Evolutionary conservation across 139 green algal genomes (phyloP).

Genomic region (Pedinophyceae sp.): DNA sequence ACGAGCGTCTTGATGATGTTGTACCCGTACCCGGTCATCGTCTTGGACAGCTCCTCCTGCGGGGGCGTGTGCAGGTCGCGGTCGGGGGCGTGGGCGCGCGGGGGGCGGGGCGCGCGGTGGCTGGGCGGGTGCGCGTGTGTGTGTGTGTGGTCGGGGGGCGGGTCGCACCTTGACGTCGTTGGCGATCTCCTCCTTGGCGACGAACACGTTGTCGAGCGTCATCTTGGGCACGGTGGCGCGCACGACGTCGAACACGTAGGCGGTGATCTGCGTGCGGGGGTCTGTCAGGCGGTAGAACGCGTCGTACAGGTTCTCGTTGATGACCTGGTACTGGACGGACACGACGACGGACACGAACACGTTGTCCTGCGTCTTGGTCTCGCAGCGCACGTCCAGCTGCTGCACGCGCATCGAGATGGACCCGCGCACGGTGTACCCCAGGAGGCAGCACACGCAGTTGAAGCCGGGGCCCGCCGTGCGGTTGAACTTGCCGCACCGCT

Average conservation of each 20-base stretch:
- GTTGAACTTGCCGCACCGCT: constrained; percentile 26
- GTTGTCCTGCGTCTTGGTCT: constrained; percentile 70
- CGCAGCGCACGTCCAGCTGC: constrained; percentile 49
- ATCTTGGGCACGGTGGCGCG: constrained; percentile 46
- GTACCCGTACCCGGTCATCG: constrained; percentile 70
- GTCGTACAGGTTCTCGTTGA: constrained; percentile 40
- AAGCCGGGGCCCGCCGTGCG: constrained; percentile 24
- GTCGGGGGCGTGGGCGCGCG: too few relatives aligned
- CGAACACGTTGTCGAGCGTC: constrained; percentile 39
- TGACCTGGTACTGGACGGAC: constrained; percentile 59
- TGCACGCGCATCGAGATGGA: constrained; percentile 43
- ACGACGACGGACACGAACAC: constrained; percentile 61
- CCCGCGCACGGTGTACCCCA: constrained; percentile 22
- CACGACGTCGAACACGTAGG: constrained; percentile 56
- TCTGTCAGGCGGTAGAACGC: constrained; percentile 71
- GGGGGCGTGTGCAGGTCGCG: too few relatives aligned
- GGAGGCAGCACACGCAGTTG: constrained; percentile 18
- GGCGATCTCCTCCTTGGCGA: constrained; percentile 79
- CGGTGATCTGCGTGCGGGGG: constrained; percentile 30
- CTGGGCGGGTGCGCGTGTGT: too few relatives aligned
- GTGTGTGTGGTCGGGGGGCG: too few relatives aligned
- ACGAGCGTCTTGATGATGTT: constrained; percentile 65
- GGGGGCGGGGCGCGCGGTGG: too few relatives aligned
- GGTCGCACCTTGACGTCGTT: constrained; percentile 38
- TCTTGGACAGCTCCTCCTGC: constrained; percentile 43